Conservation (phyloP, 495 filamentous ascomycete genomes). For the Aspergillus indologenus region DNA sequence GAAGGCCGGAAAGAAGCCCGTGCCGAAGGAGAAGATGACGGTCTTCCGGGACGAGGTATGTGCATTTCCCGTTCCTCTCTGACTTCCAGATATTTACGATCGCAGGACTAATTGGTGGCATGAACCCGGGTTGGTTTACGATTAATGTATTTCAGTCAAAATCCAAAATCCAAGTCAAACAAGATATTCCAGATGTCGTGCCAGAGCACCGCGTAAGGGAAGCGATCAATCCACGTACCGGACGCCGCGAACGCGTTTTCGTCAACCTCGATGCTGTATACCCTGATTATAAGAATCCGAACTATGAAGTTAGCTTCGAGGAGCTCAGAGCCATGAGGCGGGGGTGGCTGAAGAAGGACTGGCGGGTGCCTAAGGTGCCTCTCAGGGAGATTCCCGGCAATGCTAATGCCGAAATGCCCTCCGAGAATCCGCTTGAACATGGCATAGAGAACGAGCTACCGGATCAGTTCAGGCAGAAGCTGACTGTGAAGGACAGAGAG, state of each 20-base stretch:
- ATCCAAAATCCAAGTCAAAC: conserved; percentile 41
- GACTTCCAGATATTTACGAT: conserved; percentile 78
- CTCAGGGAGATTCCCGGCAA: conserved; percentile 43
- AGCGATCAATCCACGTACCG: conserved; percentile 71
- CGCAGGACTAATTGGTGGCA: conserved; percentile 90
- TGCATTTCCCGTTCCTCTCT: conserved; percentile 34
- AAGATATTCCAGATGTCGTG: conserved; percentile 30
- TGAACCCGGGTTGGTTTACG: conserved; percentile 55
- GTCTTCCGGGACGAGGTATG: conserved; percentile 97
- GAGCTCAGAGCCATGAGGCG: conserved; percentile 77
- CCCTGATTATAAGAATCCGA: conserved; percentile 64
- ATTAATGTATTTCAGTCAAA: conserved; percentile 61
- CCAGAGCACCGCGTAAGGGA: conserved; percentile 61
- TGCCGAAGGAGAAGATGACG: conserved; percentile 73
- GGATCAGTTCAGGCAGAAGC: conserved; percentile 29
- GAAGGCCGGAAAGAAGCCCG: conserved; percentile 77
- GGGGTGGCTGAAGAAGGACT: conserved; percentile 73
- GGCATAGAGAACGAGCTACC: conserved; percentile 22
- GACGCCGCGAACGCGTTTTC: conserved; percentile 78
- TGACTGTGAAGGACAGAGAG: conserved; percentile 24
- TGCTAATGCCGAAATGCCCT: conserved; percentile 13
- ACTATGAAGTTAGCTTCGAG: conserved; percentile 79
- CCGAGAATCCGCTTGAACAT: conserved; percentile 15
- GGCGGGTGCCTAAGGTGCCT: conserved; percentile 47
- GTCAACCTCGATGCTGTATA: conserved; percentile 84